Conservation (phyloP, 1,284 basidiomycete genomes). For the Mycosarcoma maydis region DNA sequence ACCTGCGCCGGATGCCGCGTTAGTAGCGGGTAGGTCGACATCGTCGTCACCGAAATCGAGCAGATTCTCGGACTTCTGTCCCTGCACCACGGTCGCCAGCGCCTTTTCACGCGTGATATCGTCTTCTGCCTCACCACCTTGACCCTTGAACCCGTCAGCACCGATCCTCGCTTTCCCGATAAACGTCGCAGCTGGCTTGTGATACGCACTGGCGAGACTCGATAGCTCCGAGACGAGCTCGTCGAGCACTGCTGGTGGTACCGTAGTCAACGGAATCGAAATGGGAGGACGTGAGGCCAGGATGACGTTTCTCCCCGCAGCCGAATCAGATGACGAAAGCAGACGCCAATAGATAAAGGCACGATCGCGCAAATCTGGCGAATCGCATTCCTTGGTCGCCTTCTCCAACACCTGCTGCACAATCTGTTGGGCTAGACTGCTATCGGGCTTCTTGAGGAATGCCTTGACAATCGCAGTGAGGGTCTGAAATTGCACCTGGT, state of each 20-base stretch:
- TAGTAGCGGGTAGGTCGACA: constrained; percentile 16
- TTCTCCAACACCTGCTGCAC: constrained; percentile 90
- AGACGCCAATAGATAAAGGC: constrained; percentile 97
- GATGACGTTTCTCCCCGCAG: constrained; percentile 89
- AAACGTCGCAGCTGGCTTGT: constrained; percentile 80
- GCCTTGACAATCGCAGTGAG: constrained; percentile 96
- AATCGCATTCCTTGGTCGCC: constrained; percentile 96
- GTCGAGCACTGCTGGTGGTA: constrained; percentile 88
- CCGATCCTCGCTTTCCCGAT: constrained; percentile 67
- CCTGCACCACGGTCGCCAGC: constrained; percentile 69
- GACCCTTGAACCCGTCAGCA: constrained; percentile 45
- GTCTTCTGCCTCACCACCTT: constrained; percentile 33
- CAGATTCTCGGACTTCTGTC: constrained; percentile 63
- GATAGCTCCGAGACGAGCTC: constrained; percentile 78
- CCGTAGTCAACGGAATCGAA: constrained; percentile 86
- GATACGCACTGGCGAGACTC: constrained; percentile 88
- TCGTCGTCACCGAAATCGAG: constrained; percentile 65
- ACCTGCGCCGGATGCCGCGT: neutral
- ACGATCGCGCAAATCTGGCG: constrained; percentile 93
- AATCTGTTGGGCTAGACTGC: constrained; percentile 77
- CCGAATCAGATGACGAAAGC: constrained; percentile 84
- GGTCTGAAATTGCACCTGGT: constrained; percentile 93
- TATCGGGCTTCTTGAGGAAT: constrained; percentile 92
- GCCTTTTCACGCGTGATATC: constrained; percentile 63
- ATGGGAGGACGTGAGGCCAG: constrained; percentile 91